These are phyloP conservation scores for Lactarius tabidus DNA, from an alignment of 768 basidiomycete species.

Conservation along the genomic window DNA sequence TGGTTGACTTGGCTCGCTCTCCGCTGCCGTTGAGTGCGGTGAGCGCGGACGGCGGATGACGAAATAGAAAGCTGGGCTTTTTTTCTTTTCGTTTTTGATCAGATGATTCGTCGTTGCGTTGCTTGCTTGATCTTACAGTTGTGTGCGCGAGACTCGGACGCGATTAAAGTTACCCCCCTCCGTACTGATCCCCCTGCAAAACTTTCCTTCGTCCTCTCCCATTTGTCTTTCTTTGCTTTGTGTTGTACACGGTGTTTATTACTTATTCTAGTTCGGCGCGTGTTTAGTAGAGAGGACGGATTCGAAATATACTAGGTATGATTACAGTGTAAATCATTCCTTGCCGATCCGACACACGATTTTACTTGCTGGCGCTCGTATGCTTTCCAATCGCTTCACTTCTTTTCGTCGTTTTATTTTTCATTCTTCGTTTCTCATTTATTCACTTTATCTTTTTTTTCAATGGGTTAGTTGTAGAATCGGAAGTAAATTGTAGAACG, in stretches of 20 bases:
- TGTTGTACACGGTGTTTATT: not conserved
- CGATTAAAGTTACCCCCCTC: not conserved
- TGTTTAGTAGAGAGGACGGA: not conserved
- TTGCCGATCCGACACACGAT: too few species aligned
- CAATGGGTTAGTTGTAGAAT: not conserved
- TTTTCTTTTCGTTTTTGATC: not conserved
- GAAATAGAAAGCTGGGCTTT: not conserved
- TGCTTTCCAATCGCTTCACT: not conserved
- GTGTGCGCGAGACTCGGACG: not conserved
- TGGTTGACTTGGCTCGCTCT: slow-evolving; percentile 13
- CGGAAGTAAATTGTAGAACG: not conserved
- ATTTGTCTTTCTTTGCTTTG: not conserved
- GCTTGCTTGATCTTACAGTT: not conserved
- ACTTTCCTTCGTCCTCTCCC: not conserved
- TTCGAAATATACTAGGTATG: not conserved
- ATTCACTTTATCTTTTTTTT: not conserved
- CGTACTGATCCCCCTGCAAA: not conserved
- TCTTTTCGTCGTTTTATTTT: not conserved
- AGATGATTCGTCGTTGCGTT: not conserved
- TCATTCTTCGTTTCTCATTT: too few species aligned
- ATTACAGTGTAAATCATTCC: too few species aligned
- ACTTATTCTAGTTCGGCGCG: not conserved
- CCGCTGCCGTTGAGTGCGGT: not conserved
- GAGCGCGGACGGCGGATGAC: slow-evolving; percentile 1
- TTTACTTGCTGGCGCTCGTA: not conserved